Percentiles rank a stretch among this genome's conserved stretches.
phyloP scores from a whole-genome alignment of 2,329 filamentous ascomycete species.

The Cladophialophora bantiana region DNA sequence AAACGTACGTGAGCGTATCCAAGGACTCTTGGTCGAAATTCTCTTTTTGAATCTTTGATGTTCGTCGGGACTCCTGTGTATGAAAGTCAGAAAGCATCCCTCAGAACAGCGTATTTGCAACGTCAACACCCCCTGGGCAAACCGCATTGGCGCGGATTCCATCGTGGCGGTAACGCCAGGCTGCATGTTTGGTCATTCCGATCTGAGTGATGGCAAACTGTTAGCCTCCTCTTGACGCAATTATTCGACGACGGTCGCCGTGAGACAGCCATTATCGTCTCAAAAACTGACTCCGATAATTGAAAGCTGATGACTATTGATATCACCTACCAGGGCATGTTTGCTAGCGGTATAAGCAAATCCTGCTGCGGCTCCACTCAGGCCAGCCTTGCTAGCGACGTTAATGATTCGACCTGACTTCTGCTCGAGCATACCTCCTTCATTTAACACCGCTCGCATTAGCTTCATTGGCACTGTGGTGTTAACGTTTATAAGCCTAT shows the following conservation, averaged over 20 bases:
- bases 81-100: not conserved
- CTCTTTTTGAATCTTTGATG: not conserved
- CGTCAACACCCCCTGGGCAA: constrained; percentile 58
- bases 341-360: constrained; percentile 62
- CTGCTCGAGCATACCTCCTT: constrained; percentile 1
- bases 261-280: not conserved
- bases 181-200: constrained; percentile 64
- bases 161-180: constrained; percentile 61
- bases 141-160: constrained; percentile 62
- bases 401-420: constrained; percentile 49
- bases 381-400: constrained; percentile 50
- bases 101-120: not conserved
- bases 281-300: not conserved
- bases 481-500: constrained; percentile 52
- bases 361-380: constrained; percentile 47
- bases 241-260: not conserved
- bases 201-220: not conserved
- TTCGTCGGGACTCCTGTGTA: constrained; percentile 11
- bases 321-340: constrained; percentile 59
- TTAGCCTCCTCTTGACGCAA: not conserved
- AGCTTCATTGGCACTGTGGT: constrained; percentile 54
- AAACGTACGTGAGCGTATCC: not conserved
- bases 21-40: constrained; percentile 4
- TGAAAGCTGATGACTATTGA: constrained; percentile 29
- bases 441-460: constrained; percentile 53